These are phyloP conservation scores for Diaporthe ampelina DNA, from an alignment of 2,329 filamentous ascomycete genomes.

Conservation along the genomic window DNA sequence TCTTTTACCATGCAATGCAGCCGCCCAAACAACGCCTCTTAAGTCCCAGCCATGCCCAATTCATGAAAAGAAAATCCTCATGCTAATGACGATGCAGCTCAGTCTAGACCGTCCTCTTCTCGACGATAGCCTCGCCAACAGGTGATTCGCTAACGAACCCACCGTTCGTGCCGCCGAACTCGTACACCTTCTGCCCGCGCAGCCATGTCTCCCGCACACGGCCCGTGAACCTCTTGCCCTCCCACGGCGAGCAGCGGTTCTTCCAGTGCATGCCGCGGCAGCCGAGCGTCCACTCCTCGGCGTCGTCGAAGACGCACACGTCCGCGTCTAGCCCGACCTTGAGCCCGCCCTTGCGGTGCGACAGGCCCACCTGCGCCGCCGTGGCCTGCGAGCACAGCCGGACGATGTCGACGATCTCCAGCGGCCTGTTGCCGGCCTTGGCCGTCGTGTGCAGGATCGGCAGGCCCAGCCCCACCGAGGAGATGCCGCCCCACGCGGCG, in stretches of 20 bases:
- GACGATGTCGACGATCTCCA: conserved; percentile 81
- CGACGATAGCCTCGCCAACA: conserved; percentile 69
- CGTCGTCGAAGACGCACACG: conserved; percentile 91
- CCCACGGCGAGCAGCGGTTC: conserved; percentile 93
- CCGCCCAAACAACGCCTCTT: conserved; percentile 17
- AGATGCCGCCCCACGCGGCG: conserved; percentile 95
- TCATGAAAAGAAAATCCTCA: background rate
- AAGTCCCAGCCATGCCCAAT: background rate
- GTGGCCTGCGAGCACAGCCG: conserved; percentile 89
- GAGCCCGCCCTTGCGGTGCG: conserved; percentile 85
- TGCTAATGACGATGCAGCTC: background rate
- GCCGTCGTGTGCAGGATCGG: conserved; percentile 90
- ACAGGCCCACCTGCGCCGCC: conserved; percentile 87
- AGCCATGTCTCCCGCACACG: conserved; percentile 90
- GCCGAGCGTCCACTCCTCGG: conserved; percentile 80
- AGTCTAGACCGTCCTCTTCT: conserved; percentile 64
- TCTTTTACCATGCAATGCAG: conserved; percentile 24
- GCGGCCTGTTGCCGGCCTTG: conserved; percentile 62
- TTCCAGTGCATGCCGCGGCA: conserved; percentile 91
- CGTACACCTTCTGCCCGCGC: conserved; percentile 81
- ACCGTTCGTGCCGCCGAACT: conserved; percentile 66
- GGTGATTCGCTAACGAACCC: conserved; percentile 66
- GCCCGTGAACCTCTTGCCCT: conserved; percentile 82
- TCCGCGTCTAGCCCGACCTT: conserved; percentile 89
- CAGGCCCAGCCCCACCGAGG: conserved; percentile 90